phyloP scores from a whole-genome alignment of 2,329 filamentous ascomycete species.

The Fusarium papillatum region DNA sequence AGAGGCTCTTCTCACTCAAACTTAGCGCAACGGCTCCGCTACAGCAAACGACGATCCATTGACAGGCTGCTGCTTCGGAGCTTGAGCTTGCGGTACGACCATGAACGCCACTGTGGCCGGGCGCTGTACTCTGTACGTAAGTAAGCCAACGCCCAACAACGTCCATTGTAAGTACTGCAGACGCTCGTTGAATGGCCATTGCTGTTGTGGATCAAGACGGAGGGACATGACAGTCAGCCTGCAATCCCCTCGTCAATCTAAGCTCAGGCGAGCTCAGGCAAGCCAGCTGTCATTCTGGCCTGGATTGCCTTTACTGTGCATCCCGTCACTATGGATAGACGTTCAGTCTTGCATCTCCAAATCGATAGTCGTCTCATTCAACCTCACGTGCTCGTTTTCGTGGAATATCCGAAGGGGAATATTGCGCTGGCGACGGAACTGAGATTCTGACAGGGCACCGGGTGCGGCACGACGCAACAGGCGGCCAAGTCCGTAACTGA shows the following conservation, averaged over 20 bases:
- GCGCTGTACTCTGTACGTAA: neutral
- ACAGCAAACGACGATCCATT: neutral
- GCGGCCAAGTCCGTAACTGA: conserved; percentile 30
- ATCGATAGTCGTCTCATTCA: neutral
- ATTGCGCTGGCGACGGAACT: neutral
- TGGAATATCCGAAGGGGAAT: neutral
- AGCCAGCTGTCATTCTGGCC: neutral
- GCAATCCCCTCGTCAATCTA: conserved; percentile 6
- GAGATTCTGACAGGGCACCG: conserved; percentile 4
- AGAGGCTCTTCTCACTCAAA: neutral
- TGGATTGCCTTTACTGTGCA: neutral
- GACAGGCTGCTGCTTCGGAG: neutral
- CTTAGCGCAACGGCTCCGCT: neutral
- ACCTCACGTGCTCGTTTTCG: neutral
- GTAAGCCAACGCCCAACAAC: neutral
- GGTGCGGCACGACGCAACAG: conserved; percentile 14
- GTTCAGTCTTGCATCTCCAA: conserved; percentile 1
- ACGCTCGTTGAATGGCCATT: neutral
- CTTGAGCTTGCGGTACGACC: neutral
- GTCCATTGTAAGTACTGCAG: neutral
- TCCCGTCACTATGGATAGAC: neutral
- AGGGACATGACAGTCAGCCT: neutral
- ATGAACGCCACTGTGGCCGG: neutral
- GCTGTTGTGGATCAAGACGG: neutral
- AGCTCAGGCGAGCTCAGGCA: neutral